Conservation (phyloP, 2,329 filamentous ascomycete species). For the Sporothrix globosa region DNA sequence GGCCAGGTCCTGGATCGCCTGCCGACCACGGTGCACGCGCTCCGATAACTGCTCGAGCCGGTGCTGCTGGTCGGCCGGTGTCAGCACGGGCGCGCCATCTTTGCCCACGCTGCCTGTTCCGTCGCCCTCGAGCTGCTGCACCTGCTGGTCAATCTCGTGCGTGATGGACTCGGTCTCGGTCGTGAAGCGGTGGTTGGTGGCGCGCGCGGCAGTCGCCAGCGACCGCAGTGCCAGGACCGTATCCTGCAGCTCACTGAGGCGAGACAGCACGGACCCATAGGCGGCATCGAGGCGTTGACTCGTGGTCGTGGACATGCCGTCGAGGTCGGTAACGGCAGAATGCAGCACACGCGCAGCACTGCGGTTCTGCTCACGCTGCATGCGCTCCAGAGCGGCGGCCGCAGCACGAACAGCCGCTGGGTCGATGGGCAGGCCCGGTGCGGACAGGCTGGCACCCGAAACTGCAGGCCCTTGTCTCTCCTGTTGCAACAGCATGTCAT, state of each 20-base stretch:
- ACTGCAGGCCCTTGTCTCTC: background rate
- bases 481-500: constrained; percentile 9
- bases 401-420: constrained; percentile 31
- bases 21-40: constrained; percentile 63
- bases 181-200: constrained; percentile 62
- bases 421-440: background rate
- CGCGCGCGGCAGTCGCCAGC: constrained; percentile 64
- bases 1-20: constrained; percentile 62
- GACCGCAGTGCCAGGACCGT: constrained; percentile 68
- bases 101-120: background rate
- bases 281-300: constrained; percentile 71
- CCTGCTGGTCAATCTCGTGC: constrained; percentile 62
- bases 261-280: constrained; percentile 74
- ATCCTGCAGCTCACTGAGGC: constrained; percentile 64
- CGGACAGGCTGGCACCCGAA: background rate
- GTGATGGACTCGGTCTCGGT: constrained; percentile 62
- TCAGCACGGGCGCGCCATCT: constrained; percentile 54
- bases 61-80: constrained; percentile 67
- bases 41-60: constrained; percentile 64
- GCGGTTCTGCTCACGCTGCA: constrained; percentile 32
- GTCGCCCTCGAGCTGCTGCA: constrained; percentile 42
- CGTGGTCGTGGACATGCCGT: constrained; percentile 56
- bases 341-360: constrained; percentile 31
- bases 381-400: constrained; percentile 34
- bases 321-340: constrained; percentile 30